Conservation (phyloP, 2,329 filamentous ascomycete genomes). For the Trichoderma aggressivum region DNA sequence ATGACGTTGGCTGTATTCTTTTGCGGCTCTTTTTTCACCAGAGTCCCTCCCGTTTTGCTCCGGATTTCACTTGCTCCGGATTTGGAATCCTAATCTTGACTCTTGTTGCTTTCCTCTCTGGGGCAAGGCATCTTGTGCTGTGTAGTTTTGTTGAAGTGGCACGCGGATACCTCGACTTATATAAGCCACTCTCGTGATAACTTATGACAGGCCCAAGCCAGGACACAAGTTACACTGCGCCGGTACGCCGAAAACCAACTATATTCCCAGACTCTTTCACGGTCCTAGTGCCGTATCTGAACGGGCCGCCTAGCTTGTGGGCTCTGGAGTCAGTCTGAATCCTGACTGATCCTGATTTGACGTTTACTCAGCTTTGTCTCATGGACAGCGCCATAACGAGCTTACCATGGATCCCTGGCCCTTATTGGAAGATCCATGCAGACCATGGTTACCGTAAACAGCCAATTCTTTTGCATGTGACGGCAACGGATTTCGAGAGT, state of each 20-base stretch:
- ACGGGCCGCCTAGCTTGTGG: neutral
- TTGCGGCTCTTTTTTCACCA: neutral
- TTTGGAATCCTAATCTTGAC: neutral
- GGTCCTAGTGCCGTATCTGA: neutral
- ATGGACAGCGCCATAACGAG: neutral
- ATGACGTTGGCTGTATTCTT: neutral
- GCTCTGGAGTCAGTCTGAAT: neutral
- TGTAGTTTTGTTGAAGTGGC: neutral
- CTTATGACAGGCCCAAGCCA: neutral
- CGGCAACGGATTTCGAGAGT: neutral
- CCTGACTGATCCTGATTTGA: neutral
- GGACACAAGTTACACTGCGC: neutral
- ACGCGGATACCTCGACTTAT: neutral
- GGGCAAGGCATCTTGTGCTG: neutral
- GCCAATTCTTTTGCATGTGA: conserved; percentile 6
- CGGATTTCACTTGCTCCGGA: neutral
- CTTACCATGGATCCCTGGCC: neutral
- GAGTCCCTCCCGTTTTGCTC: neutral
- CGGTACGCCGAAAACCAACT: neutral
- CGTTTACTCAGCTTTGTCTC: neutral
- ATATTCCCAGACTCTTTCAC: neutral
- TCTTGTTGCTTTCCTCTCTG: neutral
- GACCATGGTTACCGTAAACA: neutral
- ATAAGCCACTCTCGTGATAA: neutral
- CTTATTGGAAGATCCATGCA: conserved; percentile 1